Evolutionary conservation across 768 basidiomycete genomes (phyloP).

Genomic region (Phylloporus sp.): DNA sequence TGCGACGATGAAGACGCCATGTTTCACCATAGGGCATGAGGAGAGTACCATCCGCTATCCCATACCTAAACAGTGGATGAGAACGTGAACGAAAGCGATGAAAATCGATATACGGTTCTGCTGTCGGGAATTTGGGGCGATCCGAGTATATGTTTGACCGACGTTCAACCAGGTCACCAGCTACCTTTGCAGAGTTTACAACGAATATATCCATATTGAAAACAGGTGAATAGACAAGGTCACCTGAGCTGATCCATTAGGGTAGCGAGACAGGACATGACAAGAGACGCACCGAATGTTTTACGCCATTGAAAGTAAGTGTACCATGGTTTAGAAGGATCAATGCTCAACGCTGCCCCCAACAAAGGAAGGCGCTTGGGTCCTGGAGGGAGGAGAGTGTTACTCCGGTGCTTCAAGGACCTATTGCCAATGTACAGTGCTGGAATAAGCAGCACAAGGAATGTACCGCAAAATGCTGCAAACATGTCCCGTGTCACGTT

Average conservation of each 20-base stretch:
- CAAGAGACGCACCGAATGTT: slow-evolving; percentile 15
- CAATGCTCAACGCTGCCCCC: slow-evolving; percentile 25
- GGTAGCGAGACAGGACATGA: neutral
- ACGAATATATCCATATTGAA: slow-evolving; percentile 24
- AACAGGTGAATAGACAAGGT: slow-evolving; percentile 19
- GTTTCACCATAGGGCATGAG: slow-evolving; percentile 36
- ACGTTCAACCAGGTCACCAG: slow-evolving; percentile 26
- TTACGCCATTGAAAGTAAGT: slow-evolving; percentile 33
- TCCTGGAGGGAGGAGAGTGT: slow-evolving; percentile 43
- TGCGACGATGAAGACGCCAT: slow-evolving; percentile 36
- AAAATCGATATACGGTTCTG: slow-evolving; percentile 15
- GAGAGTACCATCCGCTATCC: slow-evolving; percentile 33
- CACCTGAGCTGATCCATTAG: slow-evolving; percentile 11
- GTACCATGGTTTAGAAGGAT: slow-evolving; percentile 29
- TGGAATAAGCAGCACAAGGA: slow-evolving; percentile 9
- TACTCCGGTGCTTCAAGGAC: neutral
- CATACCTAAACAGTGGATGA: slow-evolving; percentile 17
- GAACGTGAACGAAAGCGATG: neutral
- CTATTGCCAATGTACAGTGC: slow-evolving; percentile 11
- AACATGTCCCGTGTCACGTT: no score
- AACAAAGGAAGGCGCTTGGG: slow-evolving; percentile 43
- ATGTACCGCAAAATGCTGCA: neutral
- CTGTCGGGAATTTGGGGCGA: slow-evolving; percentile 25
- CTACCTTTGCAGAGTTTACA: slow-evolving; percentile 27
- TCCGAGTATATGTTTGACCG: slow-evolving; percentile 33